Evolutionary conservation across 176 grass and related monocot species (phyloP).

Genomic region (Rhipidocladum racemiflorum): DNA sequence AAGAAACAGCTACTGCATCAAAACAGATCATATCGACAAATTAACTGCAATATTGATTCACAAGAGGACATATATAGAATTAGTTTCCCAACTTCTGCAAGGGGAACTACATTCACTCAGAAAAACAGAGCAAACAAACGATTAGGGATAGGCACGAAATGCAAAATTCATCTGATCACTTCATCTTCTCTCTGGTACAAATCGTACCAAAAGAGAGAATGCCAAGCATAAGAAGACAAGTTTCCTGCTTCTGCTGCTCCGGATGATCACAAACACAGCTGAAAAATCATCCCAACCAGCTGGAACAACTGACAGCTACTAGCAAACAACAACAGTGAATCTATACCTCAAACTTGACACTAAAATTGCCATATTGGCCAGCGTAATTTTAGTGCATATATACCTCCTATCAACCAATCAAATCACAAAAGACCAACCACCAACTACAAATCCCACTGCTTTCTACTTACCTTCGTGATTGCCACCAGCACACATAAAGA

Average conservation of each 20-base stretch:
- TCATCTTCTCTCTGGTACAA: not conserved
- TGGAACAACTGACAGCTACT: not conserved
- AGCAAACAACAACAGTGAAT: not conserved
- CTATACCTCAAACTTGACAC: not conserved
- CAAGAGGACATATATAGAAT: not conserved
- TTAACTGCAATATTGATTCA: not conserved
- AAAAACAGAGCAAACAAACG: no score
- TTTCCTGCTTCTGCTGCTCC: not conserved
- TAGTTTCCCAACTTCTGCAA: not conserved
- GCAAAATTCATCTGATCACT: not conserved
- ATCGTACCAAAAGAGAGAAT: not conserved
- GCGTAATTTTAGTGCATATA: no score
- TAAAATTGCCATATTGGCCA: no score
- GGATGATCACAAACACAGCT: not conserved
- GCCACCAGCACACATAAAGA: slow-evolving; percentile 16
- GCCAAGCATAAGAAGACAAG: not conserved
- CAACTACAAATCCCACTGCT: slow-evolving; percentile 1
- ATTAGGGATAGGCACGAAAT: not conserved
- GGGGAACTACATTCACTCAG: not conserved
- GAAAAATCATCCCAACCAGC: not conserved
- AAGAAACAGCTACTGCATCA: no score
- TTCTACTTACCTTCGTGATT: not conserved
- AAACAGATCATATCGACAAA: no score
- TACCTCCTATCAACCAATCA: no score
- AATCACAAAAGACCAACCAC: no score